phyloP scores from a whole-genome alignment of 2,329 filamentous ascomycete genomes.

The Microdochium bolleyi region DNA sequence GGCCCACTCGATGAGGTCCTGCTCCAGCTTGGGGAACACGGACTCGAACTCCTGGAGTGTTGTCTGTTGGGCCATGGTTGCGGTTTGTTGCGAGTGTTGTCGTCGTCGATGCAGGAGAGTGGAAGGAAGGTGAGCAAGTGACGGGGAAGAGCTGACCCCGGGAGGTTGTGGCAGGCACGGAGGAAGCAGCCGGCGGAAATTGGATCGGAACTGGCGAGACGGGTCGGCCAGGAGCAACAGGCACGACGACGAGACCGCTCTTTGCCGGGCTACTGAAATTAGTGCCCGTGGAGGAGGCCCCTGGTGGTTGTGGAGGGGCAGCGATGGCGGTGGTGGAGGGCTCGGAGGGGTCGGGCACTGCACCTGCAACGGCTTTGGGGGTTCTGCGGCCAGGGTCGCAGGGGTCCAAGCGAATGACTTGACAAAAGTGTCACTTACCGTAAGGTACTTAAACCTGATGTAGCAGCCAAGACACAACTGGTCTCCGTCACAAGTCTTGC shows the following conservation, averaged over 20 bases:
- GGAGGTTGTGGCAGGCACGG: neutral
- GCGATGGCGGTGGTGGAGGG: neutral
- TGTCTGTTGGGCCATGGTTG: slow-evolving; percentile 57
- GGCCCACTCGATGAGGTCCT: slow-evolving; percentile 73
- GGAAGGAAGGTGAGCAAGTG: neutral
- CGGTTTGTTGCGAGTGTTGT: slow-evolving; percentile 18
- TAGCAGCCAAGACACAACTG: too few relatives aligned
- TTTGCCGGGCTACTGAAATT: neutral
- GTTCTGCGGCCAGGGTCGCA: neutral
- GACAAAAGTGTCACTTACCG: too few relatives aligned
- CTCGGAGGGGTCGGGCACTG: too few relatives aligned
- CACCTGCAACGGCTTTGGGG: neutral
- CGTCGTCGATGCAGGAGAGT: neutral
- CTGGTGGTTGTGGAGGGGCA: neutral
- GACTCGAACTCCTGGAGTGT: slow-evolving; percentile 83
- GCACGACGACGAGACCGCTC: neutral
- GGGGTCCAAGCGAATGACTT: neutral
- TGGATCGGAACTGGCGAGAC: neutral
- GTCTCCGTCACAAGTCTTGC: too few relatives aligned
- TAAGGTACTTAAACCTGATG: too few relatives aligned
- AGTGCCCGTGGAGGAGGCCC: neutral
- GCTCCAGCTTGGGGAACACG: slow-evolving; percentile 78
- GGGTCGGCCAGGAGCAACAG: neutral
- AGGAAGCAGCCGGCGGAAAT: neutral
- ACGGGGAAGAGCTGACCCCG: neutral